Evolutionary conservation across 2,329 filamentous ascomycete species (phyloP).

Genomic region (Xylariales sp.): DNA sequence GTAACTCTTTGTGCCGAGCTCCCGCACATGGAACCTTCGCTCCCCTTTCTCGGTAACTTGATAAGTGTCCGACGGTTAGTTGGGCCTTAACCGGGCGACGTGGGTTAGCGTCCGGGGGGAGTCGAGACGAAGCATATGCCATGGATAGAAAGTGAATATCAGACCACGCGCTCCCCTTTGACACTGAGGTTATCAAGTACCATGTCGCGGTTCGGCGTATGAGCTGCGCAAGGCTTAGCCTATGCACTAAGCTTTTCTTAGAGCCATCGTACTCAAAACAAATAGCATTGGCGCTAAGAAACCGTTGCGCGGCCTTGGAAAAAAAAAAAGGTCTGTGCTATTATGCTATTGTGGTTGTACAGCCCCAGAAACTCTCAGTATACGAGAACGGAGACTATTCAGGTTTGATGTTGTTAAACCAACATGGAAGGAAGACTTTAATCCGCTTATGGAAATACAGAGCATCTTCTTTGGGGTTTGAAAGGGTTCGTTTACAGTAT

Average conservation of each 20-base stretch:
- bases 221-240: background rate
- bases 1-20: too few species aligned
- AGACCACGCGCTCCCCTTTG: background rate
- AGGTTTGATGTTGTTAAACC: background rate
- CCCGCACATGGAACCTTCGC: background rate
- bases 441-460: background rate
- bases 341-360: background rate
- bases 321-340: background rate
- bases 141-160: background rate
- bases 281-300: background rate
- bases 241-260: background rate
- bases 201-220: background rate
- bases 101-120: background rate
- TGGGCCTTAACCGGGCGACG: background rate
- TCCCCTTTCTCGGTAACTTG: background rate
- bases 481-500: background rate
- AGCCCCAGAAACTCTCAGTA: background rate
- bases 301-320: background rate
- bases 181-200: background rate
- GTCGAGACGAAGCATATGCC: background rate
- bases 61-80: too few species aligned
- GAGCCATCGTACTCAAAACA: background rate
- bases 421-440: background rate
- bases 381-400: background rate
- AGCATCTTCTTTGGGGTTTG: too few species aligned